These are phyloP conservation scores for Ambrosiella beaveri DNA, from an alignment of 2,329 filamentous ascomycete genomes.

Conservation along the genomic window DNA sequence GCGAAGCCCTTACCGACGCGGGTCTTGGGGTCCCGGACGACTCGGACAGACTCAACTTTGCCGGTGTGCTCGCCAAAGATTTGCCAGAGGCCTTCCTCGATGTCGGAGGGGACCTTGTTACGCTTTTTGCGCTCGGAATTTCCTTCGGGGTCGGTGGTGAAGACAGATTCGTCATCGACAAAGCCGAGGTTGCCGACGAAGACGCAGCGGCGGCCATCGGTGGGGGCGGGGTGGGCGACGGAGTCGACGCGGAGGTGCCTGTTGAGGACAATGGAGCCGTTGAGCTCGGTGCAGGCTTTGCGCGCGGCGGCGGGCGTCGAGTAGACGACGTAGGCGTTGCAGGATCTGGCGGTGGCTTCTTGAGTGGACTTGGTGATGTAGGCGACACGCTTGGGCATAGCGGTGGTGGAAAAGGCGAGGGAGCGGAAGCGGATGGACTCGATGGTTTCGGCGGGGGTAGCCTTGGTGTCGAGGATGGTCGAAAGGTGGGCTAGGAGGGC, in stretches of 20 bases:
- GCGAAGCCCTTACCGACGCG: constrained; percentile 93
- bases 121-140: constrained; percentile 55
- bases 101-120: constrained; percentile 59
- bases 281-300: constrained; percentile 58
- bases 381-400: constrained; percentile 82
- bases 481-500: constrained; percentile 57
- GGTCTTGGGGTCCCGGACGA: constrained; percentile 76
- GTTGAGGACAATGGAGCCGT: constrained; percentile 67
- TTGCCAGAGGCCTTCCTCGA: constrained; percentile 85
- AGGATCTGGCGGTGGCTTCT: constrained; percentile 77
- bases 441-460: constrained; percentile 48
- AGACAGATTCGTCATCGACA: constrained; percentile 71
- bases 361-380: constrained; percentile 83
- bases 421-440: constrained; percentile 91
- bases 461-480: constrained; percentile 46
- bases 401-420: constrained; percentile 59
- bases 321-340: constrained; percentile 90
- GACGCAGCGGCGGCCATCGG: constrained; percentile 76
- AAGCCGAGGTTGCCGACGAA: constrained; percentile 96
- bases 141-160: constrained; percentile 46
- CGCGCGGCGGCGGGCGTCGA: constrained; percentile 57
- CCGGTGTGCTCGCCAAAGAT: constrained; percentile 57
- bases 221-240: constrained; percentile 68
- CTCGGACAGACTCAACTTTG: constrained; percentile 80
- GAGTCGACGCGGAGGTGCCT: constrained; percentile 83